A percentile compares a stretch with the other conserved stretches of the same genome.
phyloP scores from a whole-genome alignment of 257 asterid species.

The Phtheirospermum japonicum region DNA sequence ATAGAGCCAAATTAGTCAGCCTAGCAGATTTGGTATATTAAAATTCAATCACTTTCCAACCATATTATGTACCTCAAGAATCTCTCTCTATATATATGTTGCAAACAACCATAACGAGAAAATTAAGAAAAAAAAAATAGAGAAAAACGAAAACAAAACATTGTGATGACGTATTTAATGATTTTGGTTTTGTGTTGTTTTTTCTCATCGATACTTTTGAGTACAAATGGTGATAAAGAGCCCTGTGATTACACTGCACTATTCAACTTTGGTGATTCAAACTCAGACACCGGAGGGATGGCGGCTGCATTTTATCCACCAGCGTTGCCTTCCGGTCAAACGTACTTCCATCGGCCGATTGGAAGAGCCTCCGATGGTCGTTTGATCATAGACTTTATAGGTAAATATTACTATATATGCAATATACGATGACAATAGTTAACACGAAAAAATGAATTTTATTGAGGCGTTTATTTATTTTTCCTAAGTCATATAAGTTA shows the following conservation, averaged over 20 bases:
- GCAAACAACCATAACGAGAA: not conserved
- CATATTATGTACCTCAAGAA: not conserved
- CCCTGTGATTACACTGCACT: slow-evolving; percentile 42
- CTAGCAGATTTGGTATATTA: not conserved
- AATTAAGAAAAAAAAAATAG: not conserved
- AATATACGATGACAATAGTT: too few relatives aligned
- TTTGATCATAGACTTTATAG: slow-evolving; percentile 50
- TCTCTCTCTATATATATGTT: slow-evolving; percentile 2
- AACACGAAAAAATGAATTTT: too few relatives aligned
- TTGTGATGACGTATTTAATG: slow-evolving; percentile 6
- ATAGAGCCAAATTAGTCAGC: slow-evolving; percentile 2
- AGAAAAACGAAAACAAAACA: not conserved
- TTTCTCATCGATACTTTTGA: slow-evolving; percentile 2
- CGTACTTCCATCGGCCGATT: slow-evolving; percentile 43
- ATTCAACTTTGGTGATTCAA: slow-evolving; percentile 58
- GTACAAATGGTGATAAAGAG: not conserved
- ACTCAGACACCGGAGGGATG: slow-evolving; percentile 57
- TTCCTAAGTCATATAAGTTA: too few relatives aligned
- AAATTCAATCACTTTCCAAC: not conserved
- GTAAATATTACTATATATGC: slow-evolving; percentile 18
- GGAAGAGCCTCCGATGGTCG: slow-evolving; percentile 64
- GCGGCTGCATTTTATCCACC: slow-evolving; percentile 47
- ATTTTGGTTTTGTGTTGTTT: slow-evolving; percentile 11
- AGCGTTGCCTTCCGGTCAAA: slow-evolving; percentile 40
- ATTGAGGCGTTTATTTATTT: too few relatives aligned